Evolutionary conservation across 805 yeast genomes (phyloP).

Genomic region (Maudiozyma saulgeensis): DNA sequence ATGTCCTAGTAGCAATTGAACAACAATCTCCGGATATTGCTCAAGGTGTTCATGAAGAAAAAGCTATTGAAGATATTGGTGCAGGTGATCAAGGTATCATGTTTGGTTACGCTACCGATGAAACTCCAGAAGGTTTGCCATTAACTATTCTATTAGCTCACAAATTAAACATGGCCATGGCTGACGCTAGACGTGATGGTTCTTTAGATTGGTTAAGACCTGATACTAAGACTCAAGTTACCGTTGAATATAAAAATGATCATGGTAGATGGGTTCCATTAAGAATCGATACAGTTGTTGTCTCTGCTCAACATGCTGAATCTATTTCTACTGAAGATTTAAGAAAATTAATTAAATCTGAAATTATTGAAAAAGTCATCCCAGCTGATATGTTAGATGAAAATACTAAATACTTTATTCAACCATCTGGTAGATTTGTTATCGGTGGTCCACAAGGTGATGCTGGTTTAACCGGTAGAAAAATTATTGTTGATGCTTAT

Average conservation of each 20-base stretch:
- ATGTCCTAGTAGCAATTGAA: conserved; percentile 96
- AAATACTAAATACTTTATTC: conserved; percentile 94
- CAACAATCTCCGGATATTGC: conserved; percentile 99
- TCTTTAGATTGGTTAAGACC: conserved; percentile 95
- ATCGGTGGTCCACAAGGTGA: conserved; percentile 99
- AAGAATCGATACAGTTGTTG: conserved; percentile 95
- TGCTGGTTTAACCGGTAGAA: conserved; percentile 99
- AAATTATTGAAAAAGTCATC: conserved; percentile 84
- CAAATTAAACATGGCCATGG: conserved; percentile 92
- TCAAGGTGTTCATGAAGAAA: conserved; percentile 95
- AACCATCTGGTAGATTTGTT: conserved; percentile 98
- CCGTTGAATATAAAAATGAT: conserved; percentile 89
- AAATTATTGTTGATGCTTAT: conserved; percentile 98
- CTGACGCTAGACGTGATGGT: conserved; percentile 95
- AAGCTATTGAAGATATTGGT: conserved; percentile 94
- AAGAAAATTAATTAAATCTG: conserved; percentile 65
- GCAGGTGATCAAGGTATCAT: conserved; percentile 99
- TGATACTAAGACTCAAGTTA: conserved; percentile 99
- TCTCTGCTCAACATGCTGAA: conserved; percentile 97
- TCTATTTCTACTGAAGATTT: conserved; percentile 88
- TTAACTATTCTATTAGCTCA: conserved; percentile 90
- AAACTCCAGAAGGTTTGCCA: conserved; percentile 95
- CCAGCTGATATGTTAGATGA: conserved; percentile 87
- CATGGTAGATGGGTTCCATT: conserved; percentile 91
- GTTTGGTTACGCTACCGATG: conserved; percentile 99